Percentiles rank a stretch among this genome's conserved stretches.
These are phyloP conservation scores for Anaeramoeba flamelloides DNA, from an alignment of 78 protist genomes.

Conservation along the genomic window DNA sequence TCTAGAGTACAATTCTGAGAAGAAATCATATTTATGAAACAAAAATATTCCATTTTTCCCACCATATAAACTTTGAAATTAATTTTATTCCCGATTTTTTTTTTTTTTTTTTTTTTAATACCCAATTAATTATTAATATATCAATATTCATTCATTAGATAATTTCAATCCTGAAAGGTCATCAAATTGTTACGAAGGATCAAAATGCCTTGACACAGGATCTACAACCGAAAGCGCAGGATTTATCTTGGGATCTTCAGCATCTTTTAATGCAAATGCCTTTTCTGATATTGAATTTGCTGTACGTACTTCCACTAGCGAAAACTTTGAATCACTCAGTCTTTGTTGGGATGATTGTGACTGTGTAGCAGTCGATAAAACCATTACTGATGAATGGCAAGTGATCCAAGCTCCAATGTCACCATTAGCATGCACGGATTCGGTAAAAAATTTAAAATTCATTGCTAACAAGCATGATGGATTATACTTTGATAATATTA, in stretches of 20 bases:
- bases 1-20: too few relatives aligned
- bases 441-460: not conserved
- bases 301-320: not conserved
- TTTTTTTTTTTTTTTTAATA: too few relatives aligned
- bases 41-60: too few relatives aligned
- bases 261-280: not conserved
- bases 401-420: not conserved
- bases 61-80: too few relatives aligned
- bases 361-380: not conserved
- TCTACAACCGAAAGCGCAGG: not conserved
- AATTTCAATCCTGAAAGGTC: not conserved
- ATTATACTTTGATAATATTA: not conserved
- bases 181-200: not conserved
- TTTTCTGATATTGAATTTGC: not conserved
- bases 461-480: not conserved
- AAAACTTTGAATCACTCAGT: not conserved
- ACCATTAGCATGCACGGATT: not conserved
- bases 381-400: not conserved
- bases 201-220: not conserved
- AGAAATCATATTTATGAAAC: too few relatives aligned
- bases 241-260: not conserved
- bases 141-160: too few relatives aligned
- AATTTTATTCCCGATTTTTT: too few relatives aligned
- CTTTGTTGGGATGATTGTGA: not conserved
- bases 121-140: too few relatives aligned